Evolutionary conservation across 768 basidiomycete species (phyloP), one percentile per base, ranked within the genome.

Genomic region (Myochromella boudieri): DNA sequence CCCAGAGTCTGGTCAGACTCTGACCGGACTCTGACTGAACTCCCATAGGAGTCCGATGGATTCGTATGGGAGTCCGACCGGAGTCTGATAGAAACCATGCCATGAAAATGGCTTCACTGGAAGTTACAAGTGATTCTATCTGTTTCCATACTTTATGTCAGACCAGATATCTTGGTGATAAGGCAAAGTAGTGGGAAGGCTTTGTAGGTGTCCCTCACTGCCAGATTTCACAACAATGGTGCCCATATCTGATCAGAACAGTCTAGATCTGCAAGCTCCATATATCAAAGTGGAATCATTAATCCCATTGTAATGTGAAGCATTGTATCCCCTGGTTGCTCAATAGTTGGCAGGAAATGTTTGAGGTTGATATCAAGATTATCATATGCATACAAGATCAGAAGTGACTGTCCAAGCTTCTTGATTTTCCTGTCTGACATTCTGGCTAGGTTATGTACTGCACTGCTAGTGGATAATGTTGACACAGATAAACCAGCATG

Each of bases 341-440:
- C 66, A 1, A 64, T 42, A 0, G 67, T 69, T 0, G 66, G 66
- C 6, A 61, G 44, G 0, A 54, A 12, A 8, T 53, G 43, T 37
- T 68, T 63, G 6, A 74, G 48, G 29, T 69, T 56, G 4, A 74
- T 59, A 49, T 77, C 72, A 22, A 76, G 62, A 52, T 77, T 77
- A 46, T 77, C 68, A 21, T 69, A 76, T 4, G 68, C 68, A 52
- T 62, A 69, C 4, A 52, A 43, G 1, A 59, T 48, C 1, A 60
- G 41, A 5, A 67, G 48, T 3, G 57, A 60, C 21, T 53, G 39
- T 0, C 64, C 66, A 15, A 65, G 51, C n/a, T 31, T 12, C 4
- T 43, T 40, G 3, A 69, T 51, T 4, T 31, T 25, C 0, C 25
- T 11, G 12, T 28, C 27, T 1, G 66, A 51, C 32, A 66, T 52